Evolutionary conservation across 139 green algal genomes (phyloP).

Genomic region (Micractinium conductrix): DNA sequence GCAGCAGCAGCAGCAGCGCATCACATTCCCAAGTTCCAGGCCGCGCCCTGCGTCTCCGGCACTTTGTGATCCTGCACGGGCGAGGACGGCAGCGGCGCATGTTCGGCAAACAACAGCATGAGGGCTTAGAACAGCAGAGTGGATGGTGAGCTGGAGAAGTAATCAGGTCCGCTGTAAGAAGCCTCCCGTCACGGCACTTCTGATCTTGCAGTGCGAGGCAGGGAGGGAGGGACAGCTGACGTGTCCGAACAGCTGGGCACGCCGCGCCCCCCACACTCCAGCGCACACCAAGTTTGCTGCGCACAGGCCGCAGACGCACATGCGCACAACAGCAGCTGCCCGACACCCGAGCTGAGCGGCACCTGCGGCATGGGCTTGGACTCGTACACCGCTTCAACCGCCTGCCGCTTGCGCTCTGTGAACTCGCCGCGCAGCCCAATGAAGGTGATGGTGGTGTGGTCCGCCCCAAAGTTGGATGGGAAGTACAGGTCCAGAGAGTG

Average conservation of each 20-base stretch:
- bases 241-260: no score
- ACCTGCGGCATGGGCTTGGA: slow-evolving; percentile 61
- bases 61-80: slow-evolving; percentile 44
- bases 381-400: slow-evolving; percentile 90
- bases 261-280: no score
- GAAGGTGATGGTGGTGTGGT: slow-evolving; percentile 70
- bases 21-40: slow-evolving; percentile 38
- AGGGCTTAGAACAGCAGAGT: no score
- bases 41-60: slow-evolving; percentile 8
- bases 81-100: not conserved
- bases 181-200: no score
- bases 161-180: no score
- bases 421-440: slow-evolving; percentile 89
- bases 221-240: no score
- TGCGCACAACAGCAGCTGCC: no score
- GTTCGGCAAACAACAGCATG: no score
- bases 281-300: no score
- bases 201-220: no score
- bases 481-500: slow-evolving; percentile 84
- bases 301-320: no score
- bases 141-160: no score
- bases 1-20: not conserved
- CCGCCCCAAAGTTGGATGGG: slow-evolving; percentile 65
- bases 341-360: not conserved
- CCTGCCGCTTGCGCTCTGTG: slow-evolving; percentile 68